Conservation (phyloP, 176 grass and related monocot genomes). For the Ampelocalamus luodianensis region DNA sequence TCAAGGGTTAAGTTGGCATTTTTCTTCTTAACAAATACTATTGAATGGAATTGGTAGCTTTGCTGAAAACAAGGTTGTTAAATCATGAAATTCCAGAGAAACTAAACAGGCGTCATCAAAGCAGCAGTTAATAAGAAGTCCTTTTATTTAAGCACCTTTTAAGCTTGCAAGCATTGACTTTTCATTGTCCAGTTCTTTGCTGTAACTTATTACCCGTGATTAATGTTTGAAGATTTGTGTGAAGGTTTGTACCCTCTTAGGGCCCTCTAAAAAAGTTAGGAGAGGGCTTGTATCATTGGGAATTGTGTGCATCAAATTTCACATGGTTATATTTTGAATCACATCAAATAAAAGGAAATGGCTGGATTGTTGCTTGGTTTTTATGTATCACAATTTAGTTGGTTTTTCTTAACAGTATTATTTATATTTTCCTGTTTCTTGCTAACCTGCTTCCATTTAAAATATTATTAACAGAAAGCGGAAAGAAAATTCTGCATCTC, state of each 20-base stretch:
- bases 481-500: slow-evolving; percentile 85
- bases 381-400: slow-evolving; percentile 27
- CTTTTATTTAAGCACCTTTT: slow-evolving; percentile 13
- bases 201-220: not conserved
- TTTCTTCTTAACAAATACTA: slow-evolving; percentile 10
- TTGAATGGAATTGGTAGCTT: not conserved
- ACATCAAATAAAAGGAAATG: slow-evolving; percentile 28
- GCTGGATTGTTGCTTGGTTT: slow-evolving; percentile 6
- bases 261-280: not conserved
- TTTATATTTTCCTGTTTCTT: slow-evolving; percentile 27
- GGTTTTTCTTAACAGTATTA: slow-evolving; percentile 4
- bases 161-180: not conserved
- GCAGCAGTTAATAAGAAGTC: not conserved
- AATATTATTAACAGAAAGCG: slow-evolving; percentile 65
- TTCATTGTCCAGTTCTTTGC: not conserved
- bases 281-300: slow-evolving; percentile 3
- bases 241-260: slow-evolving; percentile 2
- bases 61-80: not conserved
- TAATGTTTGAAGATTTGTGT: slow-evolving; percentile 8
- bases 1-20: not conserved
- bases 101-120: not conserved
- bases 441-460: slow-evolving; percentile 38
- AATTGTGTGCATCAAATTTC: not conserved
- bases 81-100: not conserved
- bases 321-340: slow-evolving; percentile 14